Evolutionary conservation across 2,329 filamentous ascomycete species (phyloP).

Genomic region (Talaromyces rugulosus): DNA sequence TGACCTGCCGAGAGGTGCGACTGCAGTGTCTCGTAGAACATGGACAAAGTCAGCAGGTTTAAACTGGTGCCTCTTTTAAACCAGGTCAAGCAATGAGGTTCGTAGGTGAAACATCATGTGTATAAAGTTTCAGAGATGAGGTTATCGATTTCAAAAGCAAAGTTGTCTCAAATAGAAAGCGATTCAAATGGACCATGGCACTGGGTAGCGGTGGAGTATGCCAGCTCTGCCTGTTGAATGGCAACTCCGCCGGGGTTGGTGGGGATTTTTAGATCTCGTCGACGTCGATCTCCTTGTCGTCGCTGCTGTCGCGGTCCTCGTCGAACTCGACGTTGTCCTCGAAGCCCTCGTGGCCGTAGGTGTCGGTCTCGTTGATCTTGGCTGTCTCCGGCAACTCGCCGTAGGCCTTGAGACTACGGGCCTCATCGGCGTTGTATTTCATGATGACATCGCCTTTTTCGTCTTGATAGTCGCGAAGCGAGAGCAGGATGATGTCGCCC

Average conservation of each 20-base stretch:
- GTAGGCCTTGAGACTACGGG: conserved; percentile 90
- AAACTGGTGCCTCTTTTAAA: conserved; percentile 5
- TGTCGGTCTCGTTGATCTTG: conserved; percentile 99
- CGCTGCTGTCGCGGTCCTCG: conserved; percentile 71
- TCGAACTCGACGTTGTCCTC: conserved; percentile 99
- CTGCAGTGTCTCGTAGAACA: not conserved
- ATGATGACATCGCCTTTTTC: conserved; percentile 91
- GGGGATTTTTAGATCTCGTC: conserved; percentile 73
- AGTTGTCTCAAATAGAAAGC: conserved; percentile 9
- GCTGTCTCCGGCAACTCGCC: conserved; percentile 94
- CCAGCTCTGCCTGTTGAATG: conserved; percentile 5
- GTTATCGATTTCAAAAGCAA: not conserved
- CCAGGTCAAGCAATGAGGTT: conserved; percentile 8
- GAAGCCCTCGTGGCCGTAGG: conserved; percentile 79
- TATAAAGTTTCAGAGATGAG: conserved; percentile 1
- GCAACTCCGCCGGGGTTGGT: conserved; percentile 14
- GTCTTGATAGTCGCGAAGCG: conserved; percentile 87
- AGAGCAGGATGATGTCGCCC: conserved; percentile 86
- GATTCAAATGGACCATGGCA: conserved; percentile 11
- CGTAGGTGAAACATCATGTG: conserved; percentile 7
- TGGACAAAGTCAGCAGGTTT: conserved; percentile 1
- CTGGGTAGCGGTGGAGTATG: conserved; percentile 7
- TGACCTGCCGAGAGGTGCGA: not conserved
- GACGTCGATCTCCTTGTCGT: conserved; percentile 81
- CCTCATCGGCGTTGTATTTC: conserved; percentile 96